phyloP scores from a whole-genome alignment of 2,329 filamentous ascomycete genomes.

The Lasiodiplodia citricola region DNA sequence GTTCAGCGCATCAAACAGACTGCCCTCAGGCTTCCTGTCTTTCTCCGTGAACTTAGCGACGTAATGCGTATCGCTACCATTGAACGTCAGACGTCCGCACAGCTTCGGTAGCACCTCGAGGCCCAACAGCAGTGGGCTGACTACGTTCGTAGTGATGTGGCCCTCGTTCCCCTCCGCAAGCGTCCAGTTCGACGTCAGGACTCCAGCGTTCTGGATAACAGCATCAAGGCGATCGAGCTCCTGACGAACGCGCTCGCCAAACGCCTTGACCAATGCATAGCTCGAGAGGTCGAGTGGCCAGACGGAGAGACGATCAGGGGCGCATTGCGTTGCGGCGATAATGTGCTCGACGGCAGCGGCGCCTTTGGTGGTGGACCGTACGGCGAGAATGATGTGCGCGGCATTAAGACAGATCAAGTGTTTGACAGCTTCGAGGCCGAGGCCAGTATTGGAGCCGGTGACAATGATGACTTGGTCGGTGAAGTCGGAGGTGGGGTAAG shows the following conservation, averaged over 20 bases:
- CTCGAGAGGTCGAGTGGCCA: constrained; percentile 49
- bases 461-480: constrained; percentile 27
- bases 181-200: constrained; percentile 30
- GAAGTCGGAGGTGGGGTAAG: constrained; percentile 26
- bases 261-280: constrained; percentile 44
- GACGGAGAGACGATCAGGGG: constrained; percentile 32
- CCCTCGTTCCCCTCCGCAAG: constrained; percentile 30
- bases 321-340: constrained; percentile 37
- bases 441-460: constrained; percentile 29
- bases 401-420: constrained; percentile 25
- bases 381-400: constrained; percentile 28
- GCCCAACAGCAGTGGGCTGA: constrained; percentile 32
- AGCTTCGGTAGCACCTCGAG: constrained; percentile 37
- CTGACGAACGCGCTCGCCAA: constrained; percentile 34
- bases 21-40: constrained; percentile 29
- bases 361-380: constrained; percentile 39
- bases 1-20: constrained; percentile 39
- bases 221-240: constrained; percentile 40
- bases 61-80: constrained; percentile 41
- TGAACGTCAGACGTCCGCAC: constrained; percentile 38
- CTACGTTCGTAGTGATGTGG: constrained; percentile 34
- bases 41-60: constrained; percentile 37
- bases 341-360: constrained; percentile 41
- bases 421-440: constrained; percentile 27
- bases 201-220: constrained; percentile 44